A percentile compares a stretch with the other conserved stretches of the same genome.
These are phyloP conservation scores for Picea glauca DNA, from an alignment of 75 land plant genomes.

Conservation along the genomic window DNA sequence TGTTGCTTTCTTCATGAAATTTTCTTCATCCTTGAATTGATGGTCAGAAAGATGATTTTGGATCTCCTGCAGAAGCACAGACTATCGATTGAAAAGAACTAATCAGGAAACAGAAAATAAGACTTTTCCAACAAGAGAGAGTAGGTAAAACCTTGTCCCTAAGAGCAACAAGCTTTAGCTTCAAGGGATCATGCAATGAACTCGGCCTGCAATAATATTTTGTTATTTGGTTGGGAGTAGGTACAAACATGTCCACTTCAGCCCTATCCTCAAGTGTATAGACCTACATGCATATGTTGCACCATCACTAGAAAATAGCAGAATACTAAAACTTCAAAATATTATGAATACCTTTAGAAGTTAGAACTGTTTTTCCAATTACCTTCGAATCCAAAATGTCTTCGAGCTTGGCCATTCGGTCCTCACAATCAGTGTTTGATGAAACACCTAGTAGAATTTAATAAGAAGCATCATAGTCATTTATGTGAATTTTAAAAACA, in stretches of 20 bases:
- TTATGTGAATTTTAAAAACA: background rate
- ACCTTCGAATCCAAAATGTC: slow-evolving; percentile 59
- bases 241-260: slow-evolving; percentile 64
- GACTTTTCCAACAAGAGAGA: background rate
- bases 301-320: background rate
- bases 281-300: slow-evolving; percentile 10
- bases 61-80: slow-evolving; percentile 25
- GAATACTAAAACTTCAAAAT: background rate
- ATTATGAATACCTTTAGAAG: too few relatives aligned
- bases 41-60: slow-evolving; percentile 9
- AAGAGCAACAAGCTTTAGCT: slow-evolving; percentile 32
- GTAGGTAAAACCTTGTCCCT: slow-evolving; percentile 40
- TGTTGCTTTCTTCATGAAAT: slow-evolving; percentile 29
- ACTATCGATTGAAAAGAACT: slow-evolving; percentile 19
- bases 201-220: slow-evolving; percentile 27
- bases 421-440: slow-evolving; percentile 48
- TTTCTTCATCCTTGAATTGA: slow-evolving; percentile 40
- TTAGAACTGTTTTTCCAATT: background rate
- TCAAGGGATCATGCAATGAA: slow-evolving; percentile 19
- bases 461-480: background rate
- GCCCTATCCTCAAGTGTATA: slow-evolving; percentile 60
- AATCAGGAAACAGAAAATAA: background rate
- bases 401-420: slow-evolving; percentile 56
- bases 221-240: slow-evolving; percentile 41
- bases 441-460: slow-evolving; percentile 37